A percentile compares a stretch with the other conserved stretches of the same genome.
Conservation (phyloP, 2,329 filamentous ascomycete genomes). For the Pseudogymnoascus sp. region DNA sequence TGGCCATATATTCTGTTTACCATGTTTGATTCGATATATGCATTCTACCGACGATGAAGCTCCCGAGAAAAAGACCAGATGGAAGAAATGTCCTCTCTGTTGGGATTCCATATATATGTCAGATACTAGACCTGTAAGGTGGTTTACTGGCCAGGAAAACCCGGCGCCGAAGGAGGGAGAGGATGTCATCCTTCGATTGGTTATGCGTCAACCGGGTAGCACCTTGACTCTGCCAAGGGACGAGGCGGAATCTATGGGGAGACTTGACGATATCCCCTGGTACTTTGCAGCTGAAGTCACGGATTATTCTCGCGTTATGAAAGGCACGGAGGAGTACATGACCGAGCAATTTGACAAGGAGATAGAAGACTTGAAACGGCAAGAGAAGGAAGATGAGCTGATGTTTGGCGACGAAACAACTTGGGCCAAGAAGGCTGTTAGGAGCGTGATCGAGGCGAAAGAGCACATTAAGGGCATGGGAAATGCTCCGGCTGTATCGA, state of each 20-base stretch:
- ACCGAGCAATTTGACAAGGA: constrained; percentile 69
- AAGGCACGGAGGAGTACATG: constrained; percentile 87
- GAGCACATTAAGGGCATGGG: constrained; percentile 64
- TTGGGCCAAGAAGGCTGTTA: constrained; percentile 81
- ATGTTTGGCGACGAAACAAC: constrained; percentile 90
- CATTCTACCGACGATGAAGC: constrained; percentile 61
- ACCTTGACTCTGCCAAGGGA: constrained; percentile 85
- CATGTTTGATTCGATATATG: constrained; percentile 93
- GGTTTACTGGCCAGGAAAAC: constrained; percentile 83
- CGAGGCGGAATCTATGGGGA: constrained; percentile 57
- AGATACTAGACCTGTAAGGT: constrained; percentile 81
- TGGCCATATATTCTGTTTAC: constrained; percentile 92
- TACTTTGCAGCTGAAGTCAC: constrained; percentile 88
- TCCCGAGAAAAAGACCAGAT: constrained; percentile 63
- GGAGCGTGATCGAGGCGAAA: constrained; percentile 64
- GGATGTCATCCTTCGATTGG: constrained; percentile 81
- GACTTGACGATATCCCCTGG: constrained; percentile 80
- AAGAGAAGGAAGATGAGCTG: constrained; percentile 82
- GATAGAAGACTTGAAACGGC: constrained; percentile 61
- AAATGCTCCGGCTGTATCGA: constrained; percentile 48
- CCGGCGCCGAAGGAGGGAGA: constrained; percentile 72
- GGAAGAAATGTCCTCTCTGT: constrained; percentile 95
- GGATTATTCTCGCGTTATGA: constrained; percentile 94
- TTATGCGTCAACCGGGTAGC: constrained; percentile 71
- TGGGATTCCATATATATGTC: constrained; percentile 90